Evolutionary conservation across 495 filamentous ascomycete genomes (phyloP).

Genomic region (Talaromyces thailandensis): DNA sequence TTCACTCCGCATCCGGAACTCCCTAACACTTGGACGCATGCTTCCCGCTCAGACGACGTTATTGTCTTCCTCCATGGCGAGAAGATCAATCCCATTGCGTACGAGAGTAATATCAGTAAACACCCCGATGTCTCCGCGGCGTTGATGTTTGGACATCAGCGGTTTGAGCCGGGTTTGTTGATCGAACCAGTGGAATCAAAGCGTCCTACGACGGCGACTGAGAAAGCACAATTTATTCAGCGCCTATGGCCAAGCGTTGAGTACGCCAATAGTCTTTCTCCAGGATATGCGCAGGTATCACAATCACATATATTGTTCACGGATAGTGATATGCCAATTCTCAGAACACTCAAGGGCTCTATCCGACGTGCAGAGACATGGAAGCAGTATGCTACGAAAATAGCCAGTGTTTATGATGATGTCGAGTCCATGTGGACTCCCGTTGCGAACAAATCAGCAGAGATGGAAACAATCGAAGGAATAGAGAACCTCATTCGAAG

Average conservation of each 20-base stretch:
- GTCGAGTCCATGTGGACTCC: slow-evolving; percentile 10
- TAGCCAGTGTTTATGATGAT: slow-evolving; percentile 18
- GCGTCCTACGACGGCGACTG: slow-evolving; percentile 20
- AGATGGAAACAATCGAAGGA: neutral
- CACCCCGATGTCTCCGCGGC: slow-evolving; percentile 17
- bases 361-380: slow-evolving; percentile 25
- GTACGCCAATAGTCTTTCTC: slow-evolving; percentile 31
- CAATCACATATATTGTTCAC: slow-evolving; percentile 32
- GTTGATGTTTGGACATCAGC: slow-evolving; percentile 25
- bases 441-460: neutral
- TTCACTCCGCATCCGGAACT: slow-evolving; percentile 41
- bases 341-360: slow-evolving; percentile 37
- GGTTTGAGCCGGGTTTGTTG: slow-evolving; percentile 24
- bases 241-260: slow-evolving; percentile 37
- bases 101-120: slow-evolving; percentile 25
- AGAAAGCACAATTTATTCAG: slow-evolving; percentile 15
- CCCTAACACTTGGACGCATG: slow-evolving; percentile 39
- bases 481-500: neutral
- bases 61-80: slow-evolving; percentile 58
- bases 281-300: slow-evolving; percentile 33
- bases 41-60: slow-evolving; percentile 48
- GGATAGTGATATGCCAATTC: slow-evolving; percentile 22
- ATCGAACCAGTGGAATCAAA: slow-evolving; percentile 29
- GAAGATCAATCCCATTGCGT: slow-evolving; percentile 49
- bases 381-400: slow-evolving; percentile 14